Base-by-base conservation (phyloP, 2,329 filamentous ascomycete species). In the Drechslerella coelobrocha region DNA sequence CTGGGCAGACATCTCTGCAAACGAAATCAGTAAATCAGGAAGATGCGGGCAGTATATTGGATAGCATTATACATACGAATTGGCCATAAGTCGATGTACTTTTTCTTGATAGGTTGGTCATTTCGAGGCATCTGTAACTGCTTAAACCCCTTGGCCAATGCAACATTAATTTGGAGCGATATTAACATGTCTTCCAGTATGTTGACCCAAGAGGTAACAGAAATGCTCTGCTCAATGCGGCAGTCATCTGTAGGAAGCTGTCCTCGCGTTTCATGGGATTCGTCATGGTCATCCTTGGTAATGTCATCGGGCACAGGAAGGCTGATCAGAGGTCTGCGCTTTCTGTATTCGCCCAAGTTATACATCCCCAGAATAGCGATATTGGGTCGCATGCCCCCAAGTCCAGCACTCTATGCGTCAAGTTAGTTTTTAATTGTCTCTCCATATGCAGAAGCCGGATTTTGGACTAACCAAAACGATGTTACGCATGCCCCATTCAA, bases 381-480 rank as follows among this genome's bases (percentile, higher is more conserved):
- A 73, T 96, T 96, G 0, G 91, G 91, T 43, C 91, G 82, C 91
- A 96, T 95, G 12, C 91, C 91, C 2, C 91, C 91, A 1, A 96
- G 81, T 0, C 91, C 91, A 14, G 91, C 89, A 19, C 61, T 55
- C 68, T 72, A 4, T 4, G 3, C 12, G 17, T 37, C 5, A 51
- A 14, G n/a, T 39, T 39, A 31, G 34, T 14, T 7, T 12, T 24
- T 23, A 19, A 26, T 2, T 3, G 21, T 19, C 1, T n/a, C 9
- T 2, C 21, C 2, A 45, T 21, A 47, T 12, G 24, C 17, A 17
- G n/a, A 14, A 23, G 29, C 5, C 1, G 8, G 37, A 51, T 45
- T 23, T 26, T 9, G 89, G 90, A 8, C 48, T n/a, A 50, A 72
- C 68, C 41, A 72, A 31, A 7, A 94, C 89, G 48, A 95, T 82